Evolutionary conservation across 805 yeast genomes (phyloP).

Genomic region (Saccharomyces kudriavzevii): DNA sequence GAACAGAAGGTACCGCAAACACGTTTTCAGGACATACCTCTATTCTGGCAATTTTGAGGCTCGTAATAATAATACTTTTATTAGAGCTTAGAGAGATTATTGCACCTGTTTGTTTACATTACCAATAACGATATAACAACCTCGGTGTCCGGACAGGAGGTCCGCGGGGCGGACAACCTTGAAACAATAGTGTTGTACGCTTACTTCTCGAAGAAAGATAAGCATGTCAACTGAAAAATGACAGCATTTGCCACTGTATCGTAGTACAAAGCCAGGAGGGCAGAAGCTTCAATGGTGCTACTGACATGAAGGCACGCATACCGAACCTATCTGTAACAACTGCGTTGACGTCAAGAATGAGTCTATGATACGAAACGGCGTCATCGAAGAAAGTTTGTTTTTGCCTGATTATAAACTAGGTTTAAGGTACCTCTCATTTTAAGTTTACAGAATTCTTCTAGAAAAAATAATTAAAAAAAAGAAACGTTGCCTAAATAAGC

Average conservation of each 20-base stretch:
- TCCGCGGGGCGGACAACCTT: too few species aligned
- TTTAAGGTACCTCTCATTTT: neutral
- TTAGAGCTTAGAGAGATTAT: too few species aligned
- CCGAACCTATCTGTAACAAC: neutral
- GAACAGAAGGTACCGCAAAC: too few species aligned
- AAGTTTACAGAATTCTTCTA: neutral
- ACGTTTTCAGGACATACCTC: too few species aligned
- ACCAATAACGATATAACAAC: too few species aligned
- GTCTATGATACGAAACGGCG: neutral
- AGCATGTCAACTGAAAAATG: neutral
- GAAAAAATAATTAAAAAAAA: neutral
- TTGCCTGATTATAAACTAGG: neutral
- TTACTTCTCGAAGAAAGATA: neutral
- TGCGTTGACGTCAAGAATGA: neutral
- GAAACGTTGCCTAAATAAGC: neutral
- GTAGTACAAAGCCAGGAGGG: neutral
- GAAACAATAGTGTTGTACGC: neutral
- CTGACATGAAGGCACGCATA: neutral
- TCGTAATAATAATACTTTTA: too few species aligned
- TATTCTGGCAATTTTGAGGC: too few species aligned
- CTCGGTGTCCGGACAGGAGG: too few species aligned
- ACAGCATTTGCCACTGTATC: neutral
- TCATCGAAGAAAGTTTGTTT: neutral
- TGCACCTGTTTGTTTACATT: too few species aligned
- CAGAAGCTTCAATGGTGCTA: neutral